Conservation (phyloP, 202 grass and related monocot genomes). For the Saccharum hybrid region DNA sequence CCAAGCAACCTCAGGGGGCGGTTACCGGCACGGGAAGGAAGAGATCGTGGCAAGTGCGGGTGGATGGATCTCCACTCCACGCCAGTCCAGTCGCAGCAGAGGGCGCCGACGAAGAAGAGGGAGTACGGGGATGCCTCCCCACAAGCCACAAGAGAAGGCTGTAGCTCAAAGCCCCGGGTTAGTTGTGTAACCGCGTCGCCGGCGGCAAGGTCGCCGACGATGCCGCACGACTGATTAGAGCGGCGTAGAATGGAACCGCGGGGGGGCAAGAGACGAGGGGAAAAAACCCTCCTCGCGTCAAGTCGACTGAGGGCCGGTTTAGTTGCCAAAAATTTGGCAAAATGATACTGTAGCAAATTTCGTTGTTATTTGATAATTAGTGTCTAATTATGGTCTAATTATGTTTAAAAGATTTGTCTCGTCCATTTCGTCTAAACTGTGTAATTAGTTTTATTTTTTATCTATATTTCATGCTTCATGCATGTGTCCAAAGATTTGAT, state of each 20-base stretch:
- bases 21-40: slow-evolving; percentile 43
- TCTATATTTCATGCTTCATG: too few species aligned
- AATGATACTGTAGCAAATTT: too few species aligned
- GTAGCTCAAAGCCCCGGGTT: neutral
- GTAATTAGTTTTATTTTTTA: too few species aligned
- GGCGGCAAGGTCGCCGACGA: slow-evolving; percentile 38
- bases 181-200: neutral
- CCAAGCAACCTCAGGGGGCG: slow-evolving; percentile 19
- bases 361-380: too few species aligned
- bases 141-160: neutral
- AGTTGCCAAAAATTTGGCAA: too few species aligned
- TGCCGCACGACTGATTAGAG: slow-evolving; percentile 9
- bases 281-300: slow-evolving; percentile 7
- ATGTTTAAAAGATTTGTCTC: too few species aligned
- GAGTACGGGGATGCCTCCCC: neutral
- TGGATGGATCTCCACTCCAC: slow-evolving; percentile 51
- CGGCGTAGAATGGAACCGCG: slow-evolving; percentile 33
- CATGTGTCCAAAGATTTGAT: too few species aligned
- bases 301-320: neutral
- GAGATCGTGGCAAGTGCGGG: slow-evolving; percentile 40
- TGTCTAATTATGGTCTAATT: too few species aligned
- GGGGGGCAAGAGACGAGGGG: neutral
- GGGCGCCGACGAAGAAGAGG: neutral
- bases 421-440: too few species aligned
- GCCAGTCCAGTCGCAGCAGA: slow-evolving; percentile 29